A percentile compares a stretch with the other conserved stretches of the same genome.
Conservation (phyloP, 345 rosid genomes). For the Balakata baccata region DNA sequence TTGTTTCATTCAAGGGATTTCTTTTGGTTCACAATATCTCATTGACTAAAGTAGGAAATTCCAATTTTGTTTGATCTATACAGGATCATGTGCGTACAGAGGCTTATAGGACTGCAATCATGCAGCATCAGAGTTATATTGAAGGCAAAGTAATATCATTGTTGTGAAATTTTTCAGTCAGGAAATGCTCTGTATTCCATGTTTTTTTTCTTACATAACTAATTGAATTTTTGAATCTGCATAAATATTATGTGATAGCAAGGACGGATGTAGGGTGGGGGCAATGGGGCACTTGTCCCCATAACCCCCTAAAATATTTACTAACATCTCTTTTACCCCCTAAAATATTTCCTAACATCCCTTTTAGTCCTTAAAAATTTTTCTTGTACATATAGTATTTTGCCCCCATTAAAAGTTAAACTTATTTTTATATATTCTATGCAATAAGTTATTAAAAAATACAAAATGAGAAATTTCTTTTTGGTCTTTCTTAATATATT, state of each 20-base stretch:
- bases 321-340: too few species aligned
- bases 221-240: background rate
- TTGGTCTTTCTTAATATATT: too few species aligned
- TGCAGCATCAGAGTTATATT: slow-evolving; percentile 74
- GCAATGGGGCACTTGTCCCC: too few species aligned
- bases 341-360: too few species aligned
- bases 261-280: too few species aligned
- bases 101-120: slow-evolving; percentile 76
- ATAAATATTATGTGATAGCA: background rate
- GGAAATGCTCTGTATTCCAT: background rate
- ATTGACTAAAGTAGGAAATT: background rate
- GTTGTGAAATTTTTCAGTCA: slow-evolving; percentile 17
- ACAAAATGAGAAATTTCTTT: too few species aligned
- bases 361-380: too few species aligned
- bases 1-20: slow-evolving; percentile 4
- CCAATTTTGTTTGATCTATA: slow-evolving; percentile 21
- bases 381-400: too few species aligned
- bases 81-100: slow-evolving; percentile 85
- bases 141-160: slow-evolving; percentile 74
- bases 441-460: too few species aligned
- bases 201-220: background rate
- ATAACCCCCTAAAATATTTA: too few species aligned
- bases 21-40: background rate
- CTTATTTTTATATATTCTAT: too few species aligned
- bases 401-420: too few species aligned